Percentiles rank a stretch among this genome's conserved stretches.
phyloP scores from a whole-genome alignment of 495 filamentous ascomycete species.

The Neurospora sp. region DNA sequence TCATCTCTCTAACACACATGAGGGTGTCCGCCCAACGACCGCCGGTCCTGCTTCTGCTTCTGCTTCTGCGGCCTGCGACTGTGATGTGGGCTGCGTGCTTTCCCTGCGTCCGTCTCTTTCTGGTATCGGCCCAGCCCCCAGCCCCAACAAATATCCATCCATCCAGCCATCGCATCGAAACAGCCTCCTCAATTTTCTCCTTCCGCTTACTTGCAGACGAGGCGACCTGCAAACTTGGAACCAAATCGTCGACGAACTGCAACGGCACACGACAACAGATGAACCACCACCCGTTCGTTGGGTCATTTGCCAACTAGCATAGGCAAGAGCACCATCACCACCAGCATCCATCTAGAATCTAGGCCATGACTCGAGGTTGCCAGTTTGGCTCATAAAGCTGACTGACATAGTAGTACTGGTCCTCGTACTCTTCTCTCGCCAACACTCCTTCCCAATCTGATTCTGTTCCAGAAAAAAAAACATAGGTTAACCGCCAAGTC shows the following conservation, averaged over 20 bases:
- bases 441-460: conserved; percentile 30
- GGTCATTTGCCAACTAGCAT: not conserved
- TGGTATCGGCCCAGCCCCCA: not conserved
- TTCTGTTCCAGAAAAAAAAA: conserved; percentile 15
- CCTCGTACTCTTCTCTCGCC: conserved; percentile 27
- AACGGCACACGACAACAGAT: not conserved
- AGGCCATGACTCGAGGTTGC: conserved; percentile 34
- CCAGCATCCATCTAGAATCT: conserved; percentile 1
- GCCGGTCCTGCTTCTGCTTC: not conserved
- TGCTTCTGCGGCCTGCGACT: not conserved
- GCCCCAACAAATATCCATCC: not conserved
- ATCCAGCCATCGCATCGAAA: not conserved
- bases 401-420: conserved; percentile 42
- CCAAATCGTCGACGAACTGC: not conserved
- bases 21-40: not conserved
- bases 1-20: not conserved
- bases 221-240: not conserved
- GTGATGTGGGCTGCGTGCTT: not conserved
- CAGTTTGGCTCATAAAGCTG: conserved; percentile 43
- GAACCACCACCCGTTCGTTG: not conserved
- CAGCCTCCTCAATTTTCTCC: not conserved
- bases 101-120: not conserved
- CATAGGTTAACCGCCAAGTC: not conserved
- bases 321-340: not conserved
- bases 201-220: not conserved